Base-by-base conservation (phyloP, 2,329 filamentous ascomycete genomes). In the Hymenoscyphus infarciens region DNA sequence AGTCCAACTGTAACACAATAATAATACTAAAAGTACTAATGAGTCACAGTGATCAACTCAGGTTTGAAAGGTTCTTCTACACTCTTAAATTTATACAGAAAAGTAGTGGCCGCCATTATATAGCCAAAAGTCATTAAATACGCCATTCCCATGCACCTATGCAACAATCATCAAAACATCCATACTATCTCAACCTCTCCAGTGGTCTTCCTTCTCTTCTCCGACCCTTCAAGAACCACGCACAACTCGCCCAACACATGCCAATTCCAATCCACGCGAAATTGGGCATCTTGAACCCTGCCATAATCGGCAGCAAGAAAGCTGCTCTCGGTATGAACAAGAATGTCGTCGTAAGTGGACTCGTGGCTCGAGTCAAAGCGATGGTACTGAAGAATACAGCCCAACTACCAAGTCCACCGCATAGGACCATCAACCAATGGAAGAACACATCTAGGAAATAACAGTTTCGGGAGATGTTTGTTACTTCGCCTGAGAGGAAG, bases 371-470 rank as follows among this genome's bases (percentile, higher is more conserved):
- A 19, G 80, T 77, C 39, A 83, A 72, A 16, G 82, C 71, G 57
- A 83, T 72, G 1, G 78, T 80, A n/a, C 76, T 73, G 2, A 75
- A 75, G 64, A 83, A 82, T 4, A 82, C 78, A 5, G 79, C 77
- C 72, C 78, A 81, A 0, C 75, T 77, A 3, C 78, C 79, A 6
- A 81, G 70, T 1, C 79, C 79, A 2, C 79, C 80, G 61, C 80
- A 80, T 3, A 78, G 67, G 45, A 80, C 78, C 76, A 83, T 79
- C 52, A 83, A 73, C 81, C 81, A 83, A 73, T 83, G 82, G 70
- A 80, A 84, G 2, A 80, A 80, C 0, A 83, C 79, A 62, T 83
- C 81, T 11, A 83, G 75, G 71, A 82, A 80, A 60, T 82, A 82
- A 61, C 82, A 82, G 64, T 83, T 83, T 19, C 79, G 77, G 59